Percentiles rank a stretch among this genome's conserved stretches.
phyloP scores from a whole-genome alignment of 192 early-diverging fungal species.

The Chytriomyces confervae region DNA sequence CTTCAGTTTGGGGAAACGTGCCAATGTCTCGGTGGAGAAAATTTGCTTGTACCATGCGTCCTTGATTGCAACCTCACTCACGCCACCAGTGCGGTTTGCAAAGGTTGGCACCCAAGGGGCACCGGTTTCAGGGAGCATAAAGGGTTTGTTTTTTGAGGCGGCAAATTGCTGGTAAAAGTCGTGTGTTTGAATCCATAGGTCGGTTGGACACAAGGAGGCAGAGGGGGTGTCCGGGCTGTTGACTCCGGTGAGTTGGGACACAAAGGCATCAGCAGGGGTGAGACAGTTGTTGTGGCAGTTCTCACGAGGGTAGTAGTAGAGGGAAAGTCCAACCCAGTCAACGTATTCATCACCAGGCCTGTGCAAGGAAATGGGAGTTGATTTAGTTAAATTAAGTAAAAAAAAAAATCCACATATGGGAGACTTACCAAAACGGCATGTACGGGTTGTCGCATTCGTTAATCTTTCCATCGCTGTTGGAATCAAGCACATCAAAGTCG shows the following conservation, averaged over 20 bases:
- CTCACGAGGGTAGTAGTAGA: slow-evolving; percentile 44
- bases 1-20: not conserved
- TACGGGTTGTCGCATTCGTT: slow-evolving; percentile 47
- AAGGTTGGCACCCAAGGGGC: slow-evolving; percentile 29
- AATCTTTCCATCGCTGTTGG: slow-evolving; percentile 43
- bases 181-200: slow-evolving; percentile 24
- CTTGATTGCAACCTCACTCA: not conserved
- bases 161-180: slow-evolving; percentile 54
- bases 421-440: slow-evolving; percentile 36
- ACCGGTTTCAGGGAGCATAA: slow-evolving; percentile 52
- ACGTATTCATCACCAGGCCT: slow-evolving; percentile 51
- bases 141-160: slow-evolving; percentile 43
- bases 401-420: no score
- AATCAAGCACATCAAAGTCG: slow-evolving; percentile 43
- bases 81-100: slow-evolving; percentile 5
- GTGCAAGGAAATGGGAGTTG: no score
- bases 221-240: slow-evolving; percentile 2
- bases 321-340: slow-evolving; percentile 54
- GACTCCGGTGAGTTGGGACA: slow-evolving; percentile 13
- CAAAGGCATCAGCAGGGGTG: slow-evolving; percentile 14
- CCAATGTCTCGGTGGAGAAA: not conserved
- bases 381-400: no score
- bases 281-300: slow-evolving; percentile 16
- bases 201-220: not conserved
- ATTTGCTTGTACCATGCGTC: slow-evolving; percentile 10